Evolutionary conservation across 225 moss, liverwort and hornwort species (phyloP).

Genomic region (Polytrichum formosum): DNA sequence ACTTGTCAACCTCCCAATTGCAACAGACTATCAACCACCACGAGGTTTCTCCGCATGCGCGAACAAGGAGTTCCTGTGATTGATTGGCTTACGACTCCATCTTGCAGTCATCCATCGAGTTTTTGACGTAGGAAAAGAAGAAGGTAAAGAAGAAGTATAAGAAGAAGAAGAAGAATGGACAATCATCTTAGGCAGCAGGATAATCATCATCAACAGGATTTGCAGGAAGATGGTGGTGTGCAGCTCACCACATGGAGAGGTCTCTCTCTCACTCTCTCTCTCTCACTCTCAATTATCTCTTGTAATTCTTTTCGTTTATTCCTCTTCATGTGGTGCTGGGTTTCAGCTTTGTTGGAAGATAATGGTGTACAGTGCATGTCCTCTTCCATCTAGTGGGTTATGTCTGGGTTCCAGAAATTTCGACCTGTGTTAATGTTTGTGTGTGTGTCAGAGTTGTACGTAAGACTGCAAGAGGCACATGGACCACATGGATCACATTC

Average conservation of each 20-base stretch:
- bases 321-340: constrained; percentile 1
- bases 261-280: constrained; percentile 3
- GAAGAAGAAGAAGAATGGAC: too few species aligned
- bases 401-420: background rate
- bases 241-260: constrained; percentile 25
- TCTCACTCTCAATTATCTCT: background rate
- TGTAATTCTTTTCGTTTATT: background rate
- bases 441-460: background rate
- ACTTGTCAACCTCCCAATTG: too few species aligned
- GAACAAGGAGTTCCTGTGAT: too few species aligned
- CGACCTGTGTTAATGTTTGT: background rate
- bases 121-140: too few species aligned
- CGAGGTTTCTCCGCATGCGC: too few species aligned
- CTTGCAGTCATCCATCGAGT: too few species aligned
- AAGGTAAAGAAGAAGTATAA: too few species aligned
- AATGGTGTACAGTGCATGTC: background rate
- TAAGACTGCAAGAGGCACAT: too few species aligned
- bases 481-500: too few species aligned
- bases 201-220: constrained; percentile 12
- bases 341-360: background rate
- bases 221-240: constrained; percentile 23
- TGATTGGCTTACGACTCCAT: too few species aligned
- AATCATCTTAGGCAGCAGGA: too few species aligned
- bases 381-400: constrained; percentile 4
- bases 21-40: too few species aligned